Evolutionary conservation across 768 basidiomycete species (phyloP), one percentile per base, ranked within the genome.

Genomic region (Boletus vermiculosoides): DNA sequence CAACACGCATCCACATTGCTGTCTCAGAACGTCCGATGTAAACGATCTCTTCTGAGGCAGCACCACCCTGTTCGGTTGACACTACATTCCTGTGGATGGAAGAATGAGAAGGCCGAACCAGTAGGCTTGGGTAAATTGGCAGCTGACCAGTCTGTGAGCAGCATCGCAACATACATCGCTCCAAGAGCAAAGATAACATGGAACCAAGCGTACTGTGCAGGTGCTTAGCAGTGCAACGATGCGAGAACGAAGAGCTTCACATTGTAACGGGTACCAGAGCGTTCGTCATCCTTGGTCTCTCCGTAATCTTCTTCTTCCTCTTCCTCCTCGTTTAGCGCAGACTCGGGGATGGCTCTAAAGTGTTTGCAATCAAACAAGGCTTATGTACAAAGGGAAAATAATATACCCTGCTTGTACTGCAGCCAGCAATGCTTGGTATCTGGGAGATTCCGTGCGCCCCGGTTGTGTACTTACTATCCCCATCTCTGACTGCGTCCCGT

Each of bases 1-100:
- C n/a, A n/a, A n/a, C n/a, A n/a, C n/a, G n/a, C n/a, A n/a, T 98
- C 97, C 97, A 99, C 96, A 99, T 98, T 4, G 97, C 94, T 10
- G 90, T 88, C 70, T 94, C 92, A 5, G 93, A 95, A 37, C 94
- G 86, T 18, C 97, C 97, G 47, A 98, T 98, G 71, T 93, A 92
- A 39, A 98, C 87, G 59, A 89, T 84, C 42, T 82, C 76, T 53
- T 83, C 79, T n/a, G 84, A 80, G 58, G 84, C 79, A 0, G 67
- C 69, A 44, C 78, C 71, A 9, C 77, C 77, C 39, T 64, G 82
- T 45, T 76, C 71, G 62, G 82, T 84, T 55, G 83, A 84, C 23
- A 90, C 83, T 44, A 91, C 78, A 62, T 92, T 92, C 88, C 90
- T 91, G 55, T 9, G 52, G 49, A 51, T 53, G 30, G 6, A 50